phyloP scores from a whole-genome alignment of 2,329 filamentous ascomycete genomes.

The Coleophoma cylindrospora region DNA sequence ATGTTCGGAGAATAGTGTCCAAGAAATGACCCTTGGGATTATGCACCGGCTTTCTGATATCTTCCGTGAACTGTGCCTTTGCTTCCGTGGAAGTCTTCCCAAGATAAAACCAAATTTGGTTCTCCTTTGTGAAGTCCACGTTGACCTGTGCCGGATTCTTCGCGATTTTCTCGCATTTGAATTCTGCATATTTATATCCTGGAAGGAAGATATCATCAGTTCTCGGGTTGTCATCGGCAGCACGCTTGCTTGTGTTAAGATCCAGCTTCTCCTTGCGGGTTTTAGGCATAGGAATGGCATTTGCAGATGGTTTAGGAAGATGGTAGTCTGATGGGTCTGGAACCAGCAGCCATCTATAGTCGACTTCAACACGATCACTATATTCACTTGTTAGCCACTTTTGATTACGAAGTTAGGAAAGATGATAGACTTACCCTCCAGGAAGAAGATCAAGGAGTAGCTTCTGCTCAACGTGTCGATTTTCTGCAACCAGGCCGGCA shows the following conservation, averaged over 20 bases:
- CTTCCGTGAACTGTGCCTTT: conserved; percentile 84
- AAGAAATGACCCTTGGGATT: conserved; percentile 69
- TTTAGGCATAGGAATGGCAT: conserved; percentile 65
- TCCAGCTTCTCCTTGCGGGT: conserved; percentile 59
- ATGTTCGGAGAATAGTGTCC: conserved; percentile 55
- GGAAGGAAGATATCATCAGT: conserved; percentile 64
- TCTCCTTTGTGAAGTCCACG: conserved; percentile 65
- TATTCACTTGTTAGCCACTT: background rate
- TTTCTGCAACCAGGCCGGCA: conserved; percentile 83
- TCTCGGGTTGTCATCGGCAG: conserved; percentile 55
- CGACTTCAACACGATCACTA: conserved; percentile 70
- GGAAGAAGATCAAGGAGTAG: conserved; percentile 80
- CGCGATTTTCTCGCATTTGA: conserved; percentile 56
- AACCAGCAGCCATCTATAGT: conserved; percentile 80
- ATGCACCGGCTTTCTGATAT: conserved; percentile 53
- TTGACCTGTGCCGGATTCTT: conserved; percentile 58
- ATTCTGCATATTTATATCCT: conserved; percentile 74
- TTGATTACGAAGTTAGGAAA: conserved; percentile 5
- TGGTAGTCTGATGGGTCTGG: conserved; percentile 65
- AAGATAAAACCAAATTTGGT: conserved; percentile 86
- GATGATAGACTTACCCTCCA: conserved; percentile 58
- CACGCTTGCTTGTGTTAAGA: conserved; percentile 60
- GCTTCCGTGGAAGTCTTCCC: conserved; percentile 83
- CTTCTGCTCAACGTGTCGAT: conserved; percentile 68
- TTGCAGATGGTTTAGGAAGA: conserved; percentile 68